Base-by-base conservation (phyloP, 495 filamentous ascomycete genomes). In the Lepidopterella palustris region DNA sequence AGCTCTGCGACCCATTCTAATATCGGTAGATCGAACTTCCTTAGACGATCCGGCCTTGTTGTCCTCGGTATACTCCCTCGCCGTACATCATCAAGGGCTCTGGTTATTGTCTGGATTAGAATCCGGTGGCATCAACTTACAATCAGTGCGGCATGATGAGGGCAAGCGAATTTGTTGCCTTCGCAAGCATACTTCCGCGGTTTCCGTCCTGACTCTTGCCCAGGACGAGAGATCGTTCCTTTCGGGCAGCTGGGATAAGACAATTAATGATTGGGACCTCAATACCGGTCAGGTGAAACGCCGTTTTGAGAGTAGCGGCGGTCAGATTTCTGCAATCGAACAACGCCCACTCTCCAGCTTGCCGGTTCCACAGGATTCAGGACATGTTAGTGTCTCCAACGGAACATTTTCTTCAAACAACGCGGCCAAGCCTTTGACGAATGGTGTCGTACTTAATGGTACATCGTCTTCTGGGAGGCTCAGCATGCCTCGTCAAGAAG, bases 161-260 rank as follows among this genome's bases (percentile, higher is more conserved):
- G 93, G 95, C 5, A 96, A 89, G 70, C 82, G 87, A 57, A 89
- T 99, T 47, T 77, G 83, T 26, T 85, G 82, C 21, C 77, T 99
- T 29, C 84, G 86, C 51, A 84, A 88, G 56, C 93, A 99, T 67
- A 90, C 87, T 3, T 95, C 90, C 23, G 93, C 93, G 1, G 92
- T 99, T 26, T 96, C 91, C 11, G 89, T 93, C 23, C 75, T 99
- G 18, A 85, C 81, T 13, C 76, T 99, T 32, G 84, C 88, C 0
- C 80, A 84, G 2, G 91, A 97, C 62, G 93, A 99, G 74, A 83
- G 83, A 66, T 91, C 87, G 27, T 79, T 97, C 35, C 76, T 99
- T 3, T 96, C 91, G 13, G 93, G 93, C 1, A 92, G 90, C 73
- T 99, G 93, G 93, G 93, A 99, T 70, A 96, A 95, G 73, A 83